Conservation (phyloP, 73 alveolate species). For the Durusdinium trenchii region DNA sequence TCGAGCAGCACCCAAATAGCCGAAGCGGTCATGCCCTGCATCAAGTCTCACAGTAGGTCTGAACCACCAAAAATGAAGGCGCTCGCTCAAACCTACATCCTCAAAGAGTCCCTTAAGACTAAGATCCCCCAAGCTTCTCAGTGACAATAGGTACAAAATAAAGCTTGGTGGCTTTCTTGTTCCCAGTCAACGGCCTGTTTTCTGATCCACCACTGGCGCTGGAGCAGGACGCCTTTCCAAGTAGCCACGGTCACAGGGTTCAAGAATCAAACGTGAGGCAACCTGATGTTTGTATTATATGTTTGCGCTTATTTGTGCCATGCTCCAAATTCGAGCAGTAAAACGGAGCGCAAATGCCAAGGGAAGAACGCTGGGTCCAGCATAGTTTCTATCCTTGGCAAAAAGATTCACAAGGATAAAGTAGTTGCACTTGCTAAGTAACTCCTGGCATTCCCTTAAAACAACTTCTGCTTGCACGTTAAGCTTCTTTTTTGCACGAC, state of each 20-base stretch:
- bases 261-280: background rate
- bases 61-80: background rate
- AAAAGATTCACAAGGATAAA: background rate
- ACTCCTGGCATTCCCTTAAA: background rate
- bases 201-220: conserved; percentile 13
- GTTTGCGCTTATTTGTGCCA: background rate
- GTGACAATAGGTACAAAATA: background rate
- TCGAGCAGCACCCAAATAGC: conserved; percentile 79
- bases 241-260: background rate
- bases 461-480: background rate
- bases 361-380: conserved; percentile 80
- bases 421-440: background rate
- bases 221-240: conserved; percentile 49
- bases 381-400: conserved; percentile 69
- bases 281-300: too few species aligned
- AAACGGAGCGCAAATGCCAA: background rate
- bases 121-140: background rate
- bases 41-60: background rate
- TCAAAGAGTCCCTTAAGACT: background rate
- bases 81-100: too few species aligned
- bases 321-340: background rate
- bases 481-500: conserved; percentile 60
- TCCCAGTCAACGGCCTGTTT: too few species aligned
- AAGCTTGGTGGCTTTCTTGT: background rate
- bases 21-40: conserved; percentile 89